Evolutionary conservation across 2,329 filamentous ascomycete genomes (phyloP).

Genomic region (Colletotrichum australisinense): DNA sequence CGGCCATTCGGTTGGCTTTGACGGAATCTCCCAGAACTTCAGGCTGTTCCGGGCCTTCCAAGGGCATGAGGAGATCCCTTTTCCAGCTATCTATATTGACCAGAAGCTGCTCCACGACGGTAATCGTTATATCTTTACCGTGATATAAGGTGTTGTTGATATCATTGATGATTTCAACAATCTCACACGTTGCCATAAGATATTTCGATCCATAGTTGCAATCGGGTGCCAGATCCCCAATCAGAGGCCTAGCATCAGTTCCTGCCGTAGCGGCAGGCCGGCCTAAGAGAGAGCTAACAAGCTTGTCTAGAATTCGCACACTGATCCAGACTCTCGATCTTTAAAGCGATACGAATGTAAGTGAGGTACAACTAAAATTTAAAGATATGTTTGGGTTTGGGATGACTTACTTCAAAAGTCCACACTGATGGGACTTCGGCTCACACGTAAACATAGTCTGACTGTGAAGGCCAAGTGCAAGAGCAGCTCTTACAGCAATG

Average conservation of each 20-base stretch:
- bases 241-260: not conserved
- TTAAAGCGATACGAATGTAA: not conserved
- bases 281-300: slow-evolving; percentile 51
- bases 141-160: not conserved
- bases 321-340: slow-evolving; percentile 48
- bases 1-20: slow-evolving; percentile 42
- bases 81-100: not conserved
- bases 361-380: not conserved
- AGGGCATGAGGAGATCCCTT: not conserved
- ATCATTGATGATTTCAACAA: not conserved
- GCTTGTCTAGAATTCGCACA: slow-evolving; percentile 50
- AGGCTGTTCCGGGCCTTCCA: not conserved
- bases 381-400: too few species aligned
- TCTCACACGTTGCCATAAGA: not conserved
- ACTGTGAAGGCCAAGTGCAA: not conserved
- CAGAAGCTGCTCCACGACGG: not conserved
- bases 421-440: not conserved
- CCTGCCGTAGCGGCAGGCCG: slow-evolving; percentile 46
- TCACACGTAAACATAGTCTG: not conserved
- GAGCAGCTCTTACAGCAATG: not conserved
- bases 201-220: not conserved
- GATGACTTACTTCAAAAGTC: not conserved
- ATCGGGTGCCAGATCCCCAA: not conserved
- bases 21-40: not conserved
- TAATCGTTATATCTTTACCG: not conserved